phyloP scores from a whole-genome alignment of 129 eudicot genomes.

The Silybum marianum region DNA sequence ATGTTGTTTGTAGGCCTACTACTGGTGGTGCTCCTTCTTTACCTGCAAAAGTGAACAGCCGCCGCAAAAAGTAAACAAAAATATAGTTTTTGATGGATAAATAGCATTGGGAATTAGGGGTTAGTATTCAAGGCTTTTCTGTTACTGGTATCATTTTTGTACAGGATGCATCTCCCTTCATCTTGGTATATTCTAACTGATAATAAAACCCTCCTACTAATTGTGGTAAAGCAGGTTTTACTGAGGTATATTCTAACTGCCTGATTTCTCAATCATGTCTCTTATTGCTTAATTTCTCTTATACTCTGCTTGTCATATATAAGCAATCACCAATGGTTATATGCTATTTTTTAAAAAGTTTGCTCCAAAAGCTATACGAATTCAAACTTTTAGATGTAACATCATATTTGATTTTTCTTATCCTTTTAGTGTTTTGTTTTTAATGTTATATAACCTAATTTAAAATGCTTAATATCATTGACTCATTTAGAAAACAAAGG shows the following conservation, averaged over 20 bases:
- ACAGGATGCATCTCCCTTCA: slow-evolving; percentile 25
- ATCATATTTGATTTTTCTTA: too few species aligned
- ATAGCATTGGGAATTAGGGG: slow-evolving; percentile 16
- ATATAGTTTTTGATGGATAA: slow-evolving; percentile 17
- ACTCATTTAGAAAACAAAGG: too few species aligned
- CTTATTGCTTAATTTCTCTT: background rate
- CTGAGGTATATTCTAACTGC: background rate
- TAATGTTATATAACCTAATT: too few species aligned
- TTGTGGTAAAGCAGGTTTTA: slow-evolving; percentile 2
- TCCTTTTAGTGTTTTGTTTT: too few species aligned
- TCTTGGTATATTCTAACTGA: slow-evolving; percentile 9
- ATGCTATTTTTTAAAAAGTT: too few species aligned
- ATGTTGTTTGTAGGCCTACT: slow-evolving; percentile 52
- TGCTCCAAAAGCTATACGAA: too few species aligned
- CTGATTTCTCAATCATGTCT: background rate
- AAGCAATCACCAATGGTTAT: too few species aligned
- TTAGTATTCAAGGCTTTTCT: slow-evolving; percentile 1
- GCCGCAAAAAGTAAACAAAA: slow-evolving; percentile 13
- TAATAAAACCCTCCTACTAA: background rate
- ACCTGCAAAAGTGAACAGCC: slow-evolving; percentile 13
- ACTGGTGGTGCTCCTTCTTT: slow-evolving; percentile 52
- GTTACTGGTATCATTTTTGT: slow-evolving; percentile 11
- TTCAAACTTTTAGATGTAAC: too few species aligned
- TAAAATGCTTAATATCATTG: too few species aligned
- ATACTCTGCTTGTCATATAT: background rate